Evolutionary conservation across 768 basidiomycete genomes (phyloP), one percentile per base, ranked within the genome.

Genomic region (Phylloporus arenicola): DNA sequence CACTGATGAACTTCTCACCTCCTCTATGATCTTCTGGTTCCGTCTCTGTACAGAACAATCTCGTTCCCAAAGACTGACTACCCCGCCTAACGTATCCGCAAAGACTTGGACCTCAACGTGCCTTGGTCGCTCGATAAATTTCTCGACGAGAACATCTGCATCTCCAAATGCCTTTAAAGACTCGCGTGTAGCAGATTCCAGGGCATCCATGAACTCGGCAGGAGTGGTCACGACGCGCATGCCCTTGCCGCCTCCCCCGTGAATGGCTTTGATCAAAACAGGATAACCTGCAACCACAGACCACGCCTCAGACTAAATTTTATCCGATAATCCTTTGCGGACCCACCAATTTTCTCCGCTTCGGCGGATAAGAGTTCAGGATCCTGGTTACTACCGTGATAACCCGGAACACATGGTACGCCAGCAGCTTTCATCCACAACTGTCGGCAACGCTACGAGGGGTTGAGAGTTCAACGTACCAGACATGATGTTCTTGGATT

Each of bases 51-150:
- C 92, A 1, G 89, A 92, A 61, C 90, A 94, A 62, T 94, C 92
- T 43, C 92, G 76, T 68, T 96, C 94, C 89, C 92, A 96, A n/a
- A 95, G 75, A 61, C 89, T 91, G n/a, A 95, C 86, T 3, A 81
- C 85, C 41, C 77, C 79, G n/a, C 91, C 92, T 25, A 74, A 68
- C 9, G 70, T 75, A 70, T 96, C 94, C 12, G 89, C 91, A 63
- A 97, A 96, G 5, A 96, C 85, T 65, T 97, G 93, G 4, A 97
- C 92, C 62, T 97, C 94, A 27, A 97, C 83, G 63, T 95, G 93
- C 52, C 93, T 78, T 16, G 93, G 92, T 14, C 81, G 81, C 56
- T 84, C 77, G 46, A 97, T 84, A 59, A 87, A 97, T 60, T 88
- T 87, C 75, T 97, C 93, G 0, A 97, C 80, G 12, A 95, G 71